Percentiles rank a stretch among this genome's conserved stretches.
phyloP scores from a whole-genome alignment of 305 asterid genomes.

The Solanum chacoense region DNA sequence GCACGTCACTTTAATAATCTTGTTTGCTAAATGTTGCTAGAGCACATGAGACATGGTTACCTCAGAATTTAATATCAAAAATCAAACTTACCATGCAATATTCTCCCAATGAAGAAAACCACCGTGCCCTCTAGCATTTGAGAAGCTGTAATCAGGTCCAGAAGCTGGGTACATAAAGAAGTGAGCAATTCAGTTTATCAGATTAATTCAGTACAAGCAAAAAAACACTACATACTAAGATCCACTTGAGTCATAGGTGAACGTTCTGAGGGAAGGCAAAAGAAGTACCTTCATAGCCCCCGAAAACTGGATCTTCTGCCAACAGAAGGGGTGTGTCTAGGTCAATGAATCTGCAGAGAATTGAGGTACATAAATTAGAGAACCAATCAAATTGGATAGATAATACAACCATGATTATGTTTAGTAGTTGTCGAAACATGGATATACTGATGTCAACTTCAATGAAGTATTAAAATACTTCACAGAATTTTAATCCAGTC shows the following conservation, averaged over 20 bases:
- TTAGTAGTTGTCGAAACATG: neutral
- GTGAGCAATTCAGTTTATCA: constrained; percentile 7
- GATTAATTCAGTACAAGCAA: neutral
- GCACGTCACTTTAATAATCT: neutral
- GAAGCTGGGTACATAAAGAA: constrained; percentile 28
- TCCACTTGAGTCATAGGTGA: neutral
- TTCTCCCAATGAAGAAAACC: constrained; percentile 45
- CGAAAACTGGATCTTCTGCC: constrained; percentile 81
- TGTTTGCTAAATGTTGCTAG: neutral
- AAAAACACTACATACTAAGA: neutral
- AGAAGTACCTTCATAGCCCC: constrained; percentile 71
- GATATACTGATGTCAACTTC: neutral
- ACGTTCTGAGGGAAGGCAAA: neutral
- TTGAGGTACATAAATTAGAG: neutral
- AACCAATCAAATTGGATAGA: neutral
- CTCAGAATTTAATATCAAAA: neutral
- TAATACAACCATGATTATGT: neutral
- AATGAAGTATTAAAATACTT: neutral
- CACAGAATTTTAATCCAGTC: neutral
- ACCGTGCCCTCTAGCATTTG: constrained; percentile 82
- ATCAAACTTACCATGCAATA: constrained; percentile 37
- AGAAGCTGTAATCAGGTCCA: constrained; percentile 70
- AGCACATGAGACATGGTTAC: neutral
- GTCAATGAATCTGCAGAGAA: constrained; percentile 61
- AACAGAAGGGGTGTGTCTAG: constrained; percentile 79